Evolutionary conservation across 73 alveolate species (phyloP).

Genomic region (Effrenium voratum): DNA sequence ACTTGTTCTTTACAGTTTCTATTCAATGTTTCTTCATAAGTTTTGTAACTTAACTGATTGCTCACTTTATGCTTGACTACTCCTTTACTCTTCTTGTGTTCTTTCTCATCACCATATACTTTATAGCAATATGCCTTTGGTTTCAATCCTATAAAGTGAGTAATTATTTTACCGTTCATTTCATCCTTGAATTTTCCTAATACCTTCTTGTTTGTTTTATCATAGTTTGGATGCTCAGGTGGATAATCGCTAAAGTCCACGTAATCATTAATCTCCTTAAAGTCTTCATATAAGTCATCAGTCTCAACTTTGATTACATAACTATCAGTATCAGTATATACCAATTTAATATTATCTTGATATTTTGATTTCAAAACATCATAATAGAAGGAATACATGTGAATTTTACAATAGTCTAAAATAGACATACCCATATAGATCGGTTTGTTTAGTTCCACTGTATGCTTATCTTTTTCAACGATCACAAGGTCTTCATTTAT

Average conservation of each 20-base stretch:
- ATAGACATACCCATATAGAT: slow-evolving; percentile 20
- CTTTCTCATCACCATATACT: background rate
- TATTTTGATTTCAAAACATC: slow-evolving; percentile 16
- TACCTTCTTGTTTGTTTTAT: slow-evolving; percentile 42
- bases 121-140: slow-evolving; percentile 37
- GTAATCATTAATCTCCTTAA: background rate
- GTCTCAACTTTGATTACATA: slow-evolving; percentile 13
- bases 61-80: slow-evolving; percentile 31
- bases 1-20: slow-evolving; percentile 1
- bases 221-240: slow-evolving; percentile 10
- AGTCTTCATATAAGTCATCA: slow-evolving; percentile 35
- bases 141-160: slow-evolving; percentile 45
- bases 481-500: background rate
- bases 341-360: background rate
- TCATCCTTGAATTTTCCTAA: slow-evolving; percentile 34
- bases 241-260: slow-evolving; percentile 21
- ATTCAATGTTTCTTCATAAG: background rate
- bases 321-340: slow-evolving; percentile 41
- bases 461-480: background rate
- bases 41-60: background rate
- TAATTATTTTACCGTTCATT: background rate
- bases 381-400: slow-evolving; percentile 28
- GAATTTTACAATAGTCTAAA: background rate
- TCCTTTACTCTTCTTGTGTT: slow-evolving; percentile 44
- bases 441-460: background rate